Evolutionary conservation across 768 basidiomycete genomes (phyloP).

Genomic region (Trametes cinnabarina): DNA sequence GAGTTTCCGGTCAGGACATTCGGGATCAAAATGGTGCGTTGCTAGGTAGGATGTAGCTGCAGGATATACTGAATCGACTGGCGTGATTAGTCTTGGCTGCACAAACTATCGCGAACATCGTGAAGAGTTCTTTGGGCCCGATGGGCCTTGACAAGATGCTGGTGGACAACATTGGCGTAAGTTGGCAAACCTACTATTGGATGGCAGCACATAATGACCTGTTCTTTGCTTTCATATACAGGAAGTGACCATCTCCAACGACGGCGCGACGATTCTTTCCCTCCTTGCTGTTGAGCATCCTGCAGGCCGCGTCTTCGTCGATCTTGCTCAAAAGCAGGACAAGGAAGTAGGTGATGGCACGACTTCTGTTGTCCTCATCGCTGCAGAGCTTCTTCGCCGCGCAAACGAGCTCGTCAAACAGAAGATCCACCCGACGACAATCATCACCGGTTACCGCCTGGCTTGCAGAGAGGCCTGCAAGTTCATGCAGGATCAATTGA

Average conservation of each 20-base stretch:
- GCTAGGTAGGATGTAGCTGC: too few relatives aligned
- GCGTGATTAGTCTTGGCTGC: slow-evolving; percentile 78
- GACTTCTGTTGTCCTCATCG: slow-evolving; percentile 96
- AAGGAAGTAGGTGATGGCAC: slow-evolving; percentile 99
- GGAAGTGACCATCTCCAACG: slow-evolving; percentile 99
- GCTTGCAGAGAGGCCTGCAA: slow-evolving; percentile 97
- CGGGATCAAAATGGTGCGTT: slow-evolving; percentile 90
- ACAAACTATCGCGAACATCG: slow-evolving; percentile 93
- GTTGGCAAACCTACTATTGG: slow-evolving; percentile 25
- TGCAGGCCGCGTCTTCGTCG: slow-evolving; percentile 95
- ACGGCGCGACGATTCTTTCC: slow-evolving; percentile 97
- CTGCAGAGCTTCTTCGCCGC: slow-evolving; percentile 92
- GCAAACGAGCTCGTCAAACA: slow-evolving; percentile 98
- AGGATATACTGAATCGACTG: too few relatives aligned
- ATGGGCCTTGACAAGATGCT: slow-evolving; percentile 96
- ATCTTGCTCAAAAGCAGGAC: slow-evolving; percentile 98
- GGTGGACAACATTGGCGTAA: slow-evolving; percentile 94
- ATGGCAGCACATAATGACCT: not conserved
- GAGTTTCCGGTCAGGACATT: slow-evolving; percentile 93
- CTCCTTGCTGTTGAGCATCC: slow-evolving; percentile 94
- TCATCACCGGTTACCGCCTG: slow-evolving; percentile 96
- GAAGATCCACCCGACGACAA: slow-evolving; percentile 98
- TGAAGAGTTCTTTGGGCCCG: slow-evolving; percentile 94
- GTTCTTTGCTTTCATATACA: slow-evolving; percentile 35
- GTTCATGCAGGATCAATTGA: slow-evolving; percentile 97